Evolutionary conservation across 2,329 filamentous ascomycete genomes (phyloP).

Genomic region (Sclerotinia sclerotiorum): DNA sequence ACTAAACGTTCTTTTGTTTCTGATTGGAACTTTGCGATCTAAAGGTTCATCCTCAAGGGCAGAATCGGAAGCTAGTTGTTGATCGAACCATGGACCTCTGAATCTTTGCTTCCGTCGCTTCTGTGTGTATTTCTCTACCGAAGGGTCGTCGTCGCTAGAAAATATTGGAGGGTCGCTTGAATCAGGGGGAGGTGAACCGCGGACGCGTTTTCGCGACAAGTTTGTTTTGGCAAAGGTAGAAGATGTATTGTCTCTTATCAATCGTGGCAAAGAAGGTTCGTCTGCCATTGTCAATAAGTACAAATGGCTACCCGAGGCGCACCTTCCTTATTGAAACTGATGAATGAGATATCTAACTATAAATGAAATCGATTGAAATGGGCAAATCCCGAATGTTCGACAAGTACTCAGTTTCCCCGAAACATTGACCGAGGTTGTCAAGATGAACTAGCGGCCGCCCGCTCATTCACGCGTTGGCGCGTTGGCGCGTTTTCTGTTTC

Average conservation of each 20-base stretch:
- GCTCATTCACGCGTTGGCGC: not conserved
- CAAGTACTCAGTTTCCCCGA: not conserved
- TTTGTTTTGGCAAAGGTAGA: conserved; percentile 6
- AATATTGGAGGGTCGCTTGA: conserved; percentile 72
- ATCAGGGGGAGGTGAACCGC: conserved; percentile 42
- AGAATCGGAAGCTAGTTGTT: conserved; percentile 47
- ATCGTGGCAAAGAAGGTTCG: conserved; percentile 29
- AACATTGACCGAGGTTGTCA: conserved; percentile 8
- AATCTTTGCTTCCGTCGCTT: conserved; percentile 61
- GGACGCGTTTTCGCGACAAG: conserved; percentile 43
- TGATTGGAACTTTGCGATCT: conserved; percentile 23
- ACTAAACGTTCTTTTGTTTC: conserved; percentile 52
- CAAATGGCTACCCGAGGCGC: not conserved
- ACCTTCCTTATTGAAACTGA: not conserved
- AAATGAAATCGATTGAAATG: not conserved
- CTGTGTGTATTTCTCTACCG: conserved; percentile 62
- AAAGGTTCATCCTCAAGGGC: conserved; percentile 25
- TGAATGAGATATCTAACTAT: not conserved
- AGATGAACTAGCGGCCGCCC: conserved; percentile 7
- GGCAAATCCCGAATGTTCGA: not conserved
- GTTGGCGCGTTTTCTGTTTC: not conserved
- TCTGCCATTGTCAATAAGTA: conserved; percentile 27
- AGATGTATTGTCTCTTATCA: conserved; percentile 13
- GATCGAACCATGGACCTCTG: conserved; percentile 67
- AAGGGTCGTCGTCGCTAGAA: conserved; percentile 70